phyloP scores from a whole-genome alignment of 306 rosid species.

The Cucurbita moschata region DNA sequence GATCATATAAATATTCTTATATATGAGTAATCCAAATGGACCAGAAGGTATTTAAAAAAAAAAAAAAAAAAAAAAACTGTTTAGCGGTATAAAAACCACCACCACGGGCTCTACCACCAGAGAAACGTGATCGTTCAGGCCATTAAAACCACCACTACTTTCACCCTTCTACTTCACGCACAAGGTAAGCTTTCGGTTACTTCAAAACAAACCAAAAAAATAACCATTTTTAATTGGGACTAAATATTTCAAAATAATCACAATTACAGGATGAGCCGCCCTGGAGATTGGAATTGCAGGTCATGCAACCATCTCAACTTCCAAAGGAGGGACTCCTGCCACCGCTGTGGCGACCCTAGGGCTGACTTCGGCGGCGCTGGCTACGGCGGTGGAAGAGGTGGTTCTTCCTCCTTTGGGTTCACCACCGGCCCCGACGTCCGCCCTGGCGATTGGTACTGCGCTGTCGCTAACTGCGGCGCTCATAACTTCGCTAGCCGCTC shows the following conservation, averaged over 20 bases:
- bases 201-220: too few species aligned
- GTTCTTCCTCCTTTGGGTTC: slow-evolving; percentile 40
- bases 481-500: slow-evolving; percentile 88
- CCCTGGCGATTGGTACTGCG: slow-evolving; percentile 89
- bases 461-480: slow-evolving; percentile 61
- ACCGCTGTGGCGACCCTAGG: slow-evolving; percentile 54
- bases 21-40: too few species aligned
- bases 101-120: slow-evolving; percentile 13
- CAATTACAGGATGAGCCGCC: slow-evolving; percentile 41
- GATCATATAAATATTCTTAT: too few species aligned
- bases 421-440: slow-evolving; percentile 79
- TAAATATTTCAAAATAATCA: background rate
- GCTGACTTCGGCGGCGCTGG: slow-evolving; percentile 19
- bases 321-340: slow-evolving; percentile 79
- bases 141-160: background rate
- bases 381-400: slow-evolving; percentile 18
- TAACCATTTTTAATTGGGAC: background rate
- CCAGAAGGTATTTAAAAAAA: background rate
- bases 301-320: slow-evolving; percentile 79
- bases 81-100: slow-evolving; percentile 53
- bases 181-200: slow-evolving; percentile 7
- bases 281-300: slow-evolving; percentile 96
- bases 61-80: background rate
- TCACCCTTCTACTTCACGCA: background rate
- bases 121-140: slow-evolving; percentile 13